These are phyloP conservation scores for Cephalotrichum gorgonifer DNA, from an alignment of 2,329 filamentous ascomycete species.

Conservation along the genomic window DNA sequence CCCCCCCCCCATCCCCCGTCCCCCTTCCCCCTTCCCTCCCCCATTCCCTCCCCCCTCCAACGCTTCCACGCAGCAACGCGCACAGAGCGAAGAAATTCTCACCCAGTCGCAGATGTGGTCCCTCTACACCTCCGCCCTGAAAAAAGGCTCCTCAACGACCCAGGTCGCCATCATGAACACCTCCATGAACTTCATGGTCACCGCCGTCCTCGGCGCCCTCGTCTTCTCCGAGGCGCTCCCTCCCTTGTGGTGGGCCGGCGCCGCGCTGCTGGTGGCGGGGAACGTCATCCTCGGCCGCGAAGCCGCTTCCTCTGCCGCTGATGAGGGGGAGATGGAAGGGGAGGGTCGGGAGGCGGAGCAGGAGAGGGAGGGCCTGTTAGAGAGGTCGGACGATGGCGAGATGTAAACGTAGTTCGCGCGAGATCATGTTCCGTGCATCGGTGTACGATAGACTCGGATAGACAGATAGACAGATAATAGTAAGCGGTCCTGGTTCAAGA, in stretches of 20 bases:
- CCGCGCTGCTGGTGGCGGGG: constrained; percentile 59
- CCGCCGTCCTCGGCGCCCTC: constrained; percentile 57
- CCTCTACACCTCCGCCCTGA: constrained; percentile 70
- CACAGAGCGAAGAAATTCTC: background rate
- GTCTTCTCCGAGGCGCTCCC: constrained; percentile 66
- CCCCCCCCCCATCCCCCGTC: constrained; percentile 1
- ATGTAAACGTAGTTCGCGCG: background rate
- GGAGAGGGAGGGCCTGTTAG: constrained; percentile 11
- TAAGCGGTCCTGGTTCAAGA: background rate
- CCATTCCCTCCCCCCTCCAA: constrained; percentile 1
- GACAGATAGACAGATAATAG: background rate
- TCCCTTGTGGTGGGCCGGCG: constrained; percentile 67
- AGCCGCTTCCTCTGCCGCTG: background rate
- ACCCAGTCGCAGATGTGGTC: constrained; percentile 78
- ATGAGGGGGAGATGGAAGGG: constrained; percentile 33
- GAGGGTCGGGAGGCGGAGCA: constrained; percentile 10
- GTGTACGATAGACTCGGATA: background rate
- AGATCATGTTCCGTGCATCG: background rate
- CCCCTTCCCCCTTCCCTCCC: constrained; percentile 1
- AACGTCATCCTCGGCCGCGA: constrained; percentile 70
- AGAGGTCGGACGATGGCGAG: constrained; percentile 21
- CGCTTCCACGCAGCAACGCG: background rate
- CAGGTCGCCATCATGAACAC: constrained; percentile 78
- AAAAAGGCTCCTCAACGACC: constrained; percentile 62
- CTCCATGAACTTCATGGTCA: constrained; percentile 70